Base-by-base conservation (phyloP, 257 asterid species). In the Fraxinus pennsylvanica region DNA sequence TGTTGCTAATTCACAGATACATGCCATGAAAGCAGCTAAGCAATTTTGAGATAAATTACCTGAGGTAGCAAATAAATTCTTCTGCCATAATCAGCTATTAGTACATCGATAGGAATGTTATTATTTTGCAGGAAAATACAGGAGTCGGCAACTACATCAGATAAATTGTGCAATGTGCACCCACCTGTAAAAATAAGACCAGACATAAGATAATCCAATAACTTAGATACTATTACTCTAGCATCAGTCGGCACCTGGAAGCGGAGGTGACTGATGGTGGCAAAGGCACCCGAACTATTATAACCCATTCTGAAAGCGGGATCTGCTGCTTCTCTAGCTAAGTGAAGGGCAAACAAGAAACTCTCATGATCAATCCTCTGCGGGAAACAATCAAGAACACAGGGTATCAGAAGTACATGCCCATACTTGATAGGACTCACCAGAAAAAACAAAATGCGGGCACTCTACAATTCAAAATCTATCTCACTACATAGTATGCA, bases 401-500 rank as follows among this genome's bases (percentile, higher is more conserved):
- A 89, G 36, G 97, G 94, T 78, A 89, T 88, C 71, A 92, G 79
- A 77, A 91, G 96, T 75, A 89, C 93, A 54, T 89, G 96, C 1
- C 97, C 96, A 76, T 92, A 92, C 85, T 92, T 94, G 39, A 92
- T 89, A 30, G 96, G 94, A 79, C 96, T 90, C 86, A 89, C 97
- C 96, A 90, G 88, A 79, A 82, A 32, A 83, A 74, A 67, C 27
- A 25, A 50, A 50, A 13, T 30, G 39, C 25, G 38, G 17, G 1
- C 9, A 8, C 25, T 36, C 21, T 52, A 68, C 63, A 22, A 84
- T 76, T 67, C 84, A 74, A 65, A 74, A 71, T 74, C 78, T 41
- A 63, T 30, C 33, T 38, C 54, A 13, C 80, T 72, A 30, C 47
- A 10, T n/a, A 29, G 67, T 35, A 29, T 14, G 21, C 9, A 41